These are phyloP conservation scores for Ophiocordyceps robertsii DNA, from an alignment of 2,329 filamentous ascomycete species.

Conservation along the genomic window DNA sequence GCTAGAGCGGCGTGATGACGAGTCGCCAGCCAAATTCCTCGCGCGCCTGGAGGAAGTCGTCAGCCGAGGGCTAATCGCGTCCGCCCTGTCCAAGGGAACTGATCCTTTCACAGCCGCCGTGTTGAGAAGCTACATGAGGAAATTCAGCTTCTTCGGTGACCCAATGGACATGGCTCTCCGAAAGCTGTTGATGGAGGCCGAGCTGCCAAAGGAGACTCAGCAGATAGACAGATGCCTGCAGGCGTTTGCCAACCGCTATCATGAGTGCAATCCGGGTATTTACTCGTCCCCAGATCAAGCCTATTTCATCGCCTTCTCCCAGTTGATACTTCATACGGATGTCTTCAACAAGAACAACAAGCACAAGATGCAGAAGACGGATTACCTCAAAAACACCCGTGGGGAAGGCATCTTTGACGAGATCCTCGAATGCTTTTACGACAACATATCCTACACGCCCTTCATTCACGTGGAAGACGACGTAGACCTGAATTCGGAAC, in stretches of 20 bases:
- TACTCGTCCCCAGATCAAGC: conserved; percentile 84
- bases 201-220: conserved; percentile 92
- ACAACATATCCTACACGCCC: conserved; percentile 95
- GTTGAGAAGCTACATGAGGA: conserved; percentile 86
- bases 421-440: conserved; percentile 90
- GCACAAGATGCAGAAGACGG: conserved; percentile 91
- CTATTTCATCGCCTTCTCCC: conserved; percentile 96
- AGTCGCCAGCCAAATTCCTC: conserved; percentile 83
- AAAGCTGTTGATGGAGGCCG: conserved; percentile 91
- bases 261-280: conserved; percentile 96
- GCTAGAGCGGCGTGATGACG: conserved; percentile 71
- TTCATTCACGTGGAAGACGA: conserved; percentile 98
- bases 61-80: conserved; percentile 70
- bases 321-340: conserved; percentile 92
- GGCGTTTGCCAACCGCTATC: conserved; percentile 89
- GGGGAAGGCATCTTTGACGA: conserved; percentile 90
- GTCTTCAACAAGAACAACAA: conserved; percentile 99
- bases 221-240: conserved; percentile 93
- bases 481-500: conserved; percentile 63
- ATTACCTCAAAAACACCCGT: conserved; percentile 90
- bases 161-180: conserved; percentile 96
- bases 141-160: conserved; percentile 89
- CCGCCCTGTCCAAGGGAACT: conserved; percentile 70
- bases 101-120: conserved; percentile 76
- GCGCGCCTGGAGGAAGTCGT: conserved; percentile 69